Base-by-base conservation (phyloP, 352 stramenopile species). In the Pythium aquatile region DNA sequence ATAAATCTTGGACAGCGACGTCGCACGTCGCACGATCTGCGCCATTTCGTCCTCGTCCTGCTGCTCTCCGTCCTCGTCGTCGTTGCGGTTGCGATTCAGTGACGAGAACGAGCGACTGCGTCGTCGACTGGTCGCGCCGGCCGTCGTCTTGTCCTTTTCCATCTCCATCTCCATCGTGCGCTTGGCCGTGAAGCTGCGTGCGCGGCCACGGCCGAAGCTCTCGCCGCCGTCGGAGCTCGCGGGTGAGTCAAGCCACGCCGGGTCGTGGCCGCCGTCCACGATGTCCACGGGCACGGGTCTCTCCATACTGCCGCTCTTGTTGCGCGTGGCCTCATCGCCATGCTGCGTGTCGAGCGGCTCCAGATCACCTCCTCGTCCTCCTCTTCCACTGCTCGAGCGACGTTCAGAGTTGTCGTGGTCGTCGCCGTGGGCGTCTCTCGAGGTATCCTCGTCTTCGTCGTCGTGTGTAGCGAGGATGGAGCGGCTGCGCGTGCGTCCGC, bases 1-100 rank as follows among this genome's bases (percentile, higher is more conserved):
- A 63, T 95, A 95, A 39, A 95, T 91, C 69, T 93, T 93, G 39
- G 84, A 93, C 6, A 93, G 66, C 40, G 81, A 91, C 1, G 86
- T 78, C 0, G 86, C 86, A 14, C 85, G 73, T 46, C 88, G 85
- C 11, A 83, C 81, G 26, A 89, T 75, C 47, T 78, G 61, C n/a
- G 78, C 78, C 9, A 69, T 73, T 30, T 87, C 75, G 40, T 75
- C 66, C 2, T 77, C 64, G 5, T 65, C 54, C 11, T 47, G 13
- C 26, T 69, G 58, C 24, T 55, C 59, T 26, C 16, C 37, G 10
- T 72, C 60, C 1, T 62, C 46, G 4, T 57, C 65, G 1, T 49
- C 58, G 7, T 68, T 63, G 33, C 47, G 47, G 20, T 49, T 16
- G 14, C n/a, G 40, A 37, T 63, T 61, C 26, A 82, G 40, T 0